These are phyloP conservation scores for Aspergillus awamori DNA, from an alignment of 2,329 filamentous ascomycete genomes.

Conservation along the genomic window DNA sequence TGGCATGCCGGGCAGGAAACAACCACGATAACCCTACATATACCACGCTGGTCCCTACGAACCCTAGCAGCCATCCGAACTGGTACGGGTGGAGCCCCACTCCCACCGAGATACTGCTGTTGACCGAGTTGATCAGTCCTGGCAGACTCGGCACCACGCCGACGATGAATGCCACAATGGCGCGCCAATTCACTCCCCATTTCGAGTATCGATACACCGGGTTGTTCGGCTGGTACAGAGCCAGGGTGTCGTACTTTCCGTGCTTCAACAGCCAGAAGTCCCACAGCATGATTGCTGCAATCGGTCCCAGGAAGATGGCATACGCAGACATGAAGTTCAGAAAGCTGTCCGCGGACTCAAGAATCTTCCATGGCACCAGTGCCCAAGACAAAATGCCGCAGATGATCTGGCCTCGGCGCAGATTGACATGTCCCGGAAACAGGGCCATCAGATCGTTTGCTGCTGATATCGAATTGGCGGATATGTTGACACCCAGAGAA, in stretches of 20 bases:
- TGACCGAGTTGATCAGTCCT: slow-evolving; percentile 54
- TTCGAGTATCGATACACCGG: slow-evolving; percentile 56
- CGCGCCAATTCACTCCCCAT: slow-evolving; percentile 62
- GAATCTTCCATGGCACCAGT: slow-evolving; percentile 68
- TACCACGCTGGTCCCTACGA: slow-evolving; percentile 58
- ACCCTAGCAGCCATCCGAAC: slow-evolving; percentile 69
- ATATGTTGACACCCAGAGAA: slow-evolving; percentile 60
- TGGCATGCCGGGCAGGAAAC: slow-evolving; percentile 55
- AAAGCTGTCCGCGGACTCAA: slow-evolving; percentile 60
- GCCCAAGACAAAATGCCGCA: slow-evolving; percentile 61
- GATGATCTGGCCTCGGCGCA: slow-evolving; percentile 59
- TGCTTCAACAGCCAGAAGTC: slow-evolving; percentile 63
- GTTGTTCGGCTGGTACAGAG: slow-evolving; percentile 53
- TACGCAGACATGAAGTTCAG: slow-evolving; percentile 69
- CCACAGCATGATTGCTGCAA: slow-evolving; percentile 61
- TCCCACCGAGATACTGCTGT: slow-evolving; percentile 40
- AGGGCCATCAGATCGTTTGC: slow-evolving; percentile 62
- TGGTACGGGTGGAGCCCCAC: slow-evolving; percentile 61
- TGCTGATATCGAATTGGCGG: slow-evolving; percentile 53
- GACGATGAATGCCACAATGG: slow-evolving; percentile 59
- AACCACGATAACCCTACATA: slow-evolving; percentile 56
- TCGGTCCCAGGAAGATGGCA: slow-evolving; percentile 66
- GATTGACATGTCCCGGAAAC: slow-evolving; percentile 58
- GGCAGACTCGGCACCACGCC: slow-evolving; percentile 61
- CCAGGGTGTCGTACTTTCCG: slow-evolving; percentile 54